Conservation (phyloP, 192 early-diverging fungal species). For the Piromyces sp. region DNA sequence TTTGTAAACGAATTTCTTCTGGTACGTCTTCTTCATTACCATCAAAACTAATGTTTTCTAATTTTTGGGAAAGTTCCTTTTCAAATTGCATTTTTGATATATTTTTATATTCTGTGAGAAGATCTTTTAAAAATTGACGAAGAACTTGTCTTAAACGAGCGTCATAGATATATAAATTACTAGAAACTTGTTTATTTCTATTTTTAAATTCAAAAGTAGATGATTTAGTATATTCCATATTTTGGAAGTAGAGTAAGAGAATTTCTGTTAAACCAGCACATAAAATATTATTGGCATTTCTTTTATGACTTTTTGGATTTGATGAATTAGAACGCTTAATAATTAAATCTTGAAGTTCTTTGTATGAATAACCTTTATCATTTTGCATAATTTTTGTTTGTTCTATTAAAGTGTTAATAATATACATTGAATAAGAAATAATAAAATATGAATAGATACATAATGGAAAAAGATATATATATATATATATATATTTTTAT, state of each 20-base stretch:
- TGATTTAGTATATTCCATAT: neutral
- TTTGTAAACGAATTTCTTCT: neutral
- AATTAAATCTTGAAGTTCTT: neutral
- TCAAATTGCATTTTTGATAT: neutral
- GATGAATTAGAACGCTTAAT: neutral
- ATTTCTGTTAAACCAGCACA: neutral
- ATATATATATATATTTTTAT: too few relatives aligned
- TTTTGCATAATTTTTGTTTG: neutral
- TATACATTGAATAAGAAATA: neutral
- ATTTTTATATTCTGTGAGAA: neutral
- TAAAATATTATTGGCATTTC: neutral
- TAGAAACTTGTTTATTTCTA: neutral
- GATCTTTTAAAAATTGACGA: neutral
- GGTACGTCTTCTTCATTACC: neutral
- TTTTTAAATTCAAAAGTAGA: neutral
- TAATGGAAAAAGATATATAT: too few relatives aligned
- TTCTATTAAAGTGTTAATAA: too few relatives aligned
- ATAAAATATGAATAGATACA: neutral
- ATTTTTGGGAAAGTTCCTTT: neutral
- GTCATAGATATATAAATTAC: neutral
- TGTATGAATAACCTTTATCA: neutral
- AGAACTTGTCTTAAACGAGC: neutral
- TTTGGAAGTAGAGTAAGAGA: neutral
- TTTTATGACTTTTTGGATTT: neutral
- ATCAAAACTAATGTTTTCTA: neutral